Evolutionary conservation across 2,329 filamentous ascomycete species (phyloP), one percentile per base, ranked within the genome.

Genomic region (Verticillium albo-atrum): DNA sequence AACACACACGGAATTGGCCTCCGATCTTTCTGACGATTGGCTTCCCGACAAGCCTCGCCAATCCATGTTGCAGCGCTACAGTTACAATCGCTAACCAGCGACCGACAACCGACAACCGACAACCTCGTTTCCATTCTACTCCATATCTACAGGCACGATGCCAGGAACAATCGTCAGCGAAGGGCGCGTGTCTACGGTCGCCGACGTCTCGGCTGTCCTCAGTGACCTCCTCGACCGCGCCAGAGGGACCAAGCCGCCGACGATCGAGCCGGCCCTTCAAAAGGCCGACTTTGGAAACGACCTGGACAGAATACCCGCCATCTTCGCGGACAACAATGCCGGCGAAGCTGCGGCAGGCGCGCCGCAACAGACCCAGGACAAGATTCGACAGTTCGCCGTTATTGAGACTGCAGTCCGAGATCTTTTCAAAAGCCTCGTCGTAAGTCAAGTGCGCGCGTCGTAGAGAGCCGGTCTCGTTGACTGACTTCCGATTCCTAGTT

Each of bases 361-460:
- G 27, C 61, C 66, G 9, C 68, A 68, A 6, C 74, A 77, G 42
- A 79, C 80, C 64, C 78, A 66, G 5, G 62, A 62, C 17, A 78
- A 73, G 60, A 65, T 65, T 3, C 82, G 83, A 52, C 86, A 88
- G 65, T 87, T 86, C 70, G 86, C 88, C 34, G 82, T 90, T 25
- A 85, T 97, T 54, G 95, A 98, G 74, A 92, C 89, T 20, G 92
- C 92, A 12, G 90, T 89, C 56, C 88, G 92, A 67, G 86, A 89
- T 66, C 83, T 90, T 54, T 96, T 98, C 75, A 91, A 91, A 74
- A 80, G 84, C 63, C 79, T 92, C 62, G 83, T 96, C 71, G 92
- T 95, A 77, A 79, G 89, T 57, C 9, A 53, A 42, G 4, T 25
- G 17, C 26, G 17, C 51, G 2, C 51, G 14, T 50, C 17, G 14